Percentiles rank a stretch among this genome's conserved stretches.
phyloP scores from a whole-genome alignment of 192 early-diverging fungal genomes.

The Chytriomyces sp. region DNA sequence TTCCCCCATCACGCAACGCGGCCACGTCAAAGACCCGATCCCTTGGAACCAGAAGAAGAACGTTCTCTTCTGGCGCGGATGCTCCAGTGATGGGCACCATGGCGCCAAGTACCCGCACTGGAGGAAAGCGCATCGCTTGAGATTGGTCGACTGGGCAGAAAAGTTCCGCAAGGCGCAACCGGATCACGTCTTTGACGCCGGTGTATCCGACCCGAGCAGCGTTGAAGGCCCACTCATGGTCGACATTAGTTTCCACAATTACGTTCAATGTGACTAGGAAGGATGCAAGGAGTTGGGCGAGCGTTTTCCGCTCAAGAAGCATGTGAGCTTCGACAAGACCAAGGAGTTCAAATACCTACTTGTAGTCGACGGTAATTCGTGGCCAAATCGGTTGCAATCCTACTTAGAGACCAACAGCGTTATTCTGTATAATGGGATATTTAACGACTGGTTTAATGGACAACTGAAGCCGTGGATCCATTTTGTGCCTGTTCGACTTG shows the following conservation, averaged over 20 bases:
- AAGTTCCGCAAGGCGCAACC: background rate
- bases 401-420: constrained; percentile 13
- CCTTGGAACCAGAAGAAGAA: constrained; percentile 10
- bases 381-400: background rate
- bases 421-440: too few species aligned
- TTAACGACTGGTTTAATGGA: constrained; percentile 19
- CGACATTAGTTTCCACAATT: background rate
- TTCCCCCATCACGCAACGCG: background rate
- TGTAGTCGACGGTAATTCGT: constrained; percentile 16
- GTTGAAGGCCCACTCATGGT: background rate
- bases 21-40: background rate
- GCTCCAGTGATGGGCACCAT: background rate
- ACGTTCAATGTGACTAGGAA: background rate
- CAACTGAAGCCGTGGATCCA: constrained; percentile 25
- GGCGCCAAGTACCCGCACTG: background rate
- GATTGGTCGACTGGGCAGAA: background rate
- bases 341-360: constrained; percentile 22
- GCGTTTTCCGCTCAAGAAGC: background rate
- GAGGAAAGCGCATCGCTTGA: background rate
- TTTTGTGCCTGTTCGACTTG: constrained; percentile 22
- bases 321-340: constrained; percentile 13
- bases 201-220: background rate
- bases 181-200: constrained; percentile 4
- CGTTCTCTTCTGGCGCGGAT: constrained; percentile 19
- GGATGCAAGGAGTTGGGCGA: background rate